These are phyloP conservation scores for Medicago arabica DNA, from an alignment of 306 rosid genomes.

Conservation along the genomic window DNA sequence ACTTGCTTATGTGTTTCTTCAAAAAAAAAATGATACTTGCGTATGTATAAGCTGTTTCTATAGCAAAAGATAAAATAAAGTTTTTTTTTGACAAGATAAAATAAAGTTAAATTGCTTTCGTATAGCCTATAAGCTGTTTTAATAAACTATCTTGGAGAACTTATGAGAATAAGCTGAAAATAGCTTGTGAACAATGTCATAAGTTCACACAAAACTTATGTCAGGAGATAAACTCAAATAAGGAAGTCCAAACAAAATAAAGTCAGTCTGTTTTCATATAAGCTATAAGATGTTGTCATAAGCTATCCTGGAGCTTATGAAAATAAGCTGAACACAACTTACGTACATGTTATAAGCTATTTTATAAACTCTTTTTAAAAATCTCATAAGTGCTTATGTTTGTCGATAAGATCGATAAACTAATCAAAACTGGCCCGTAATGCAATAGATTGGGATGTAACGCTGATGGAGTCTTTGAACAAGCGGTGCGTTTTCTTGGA, in stretches of 20 bases:
- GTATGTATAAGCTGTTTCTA: not conserved
- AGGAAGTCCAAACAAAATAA: too few species aligned
- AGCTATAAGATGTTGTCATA: not conserved
- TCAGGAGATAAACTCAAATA: too few species aligned
- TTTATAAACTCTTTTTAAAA: not conserved
- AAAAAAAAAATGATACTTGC: too few species aligned
- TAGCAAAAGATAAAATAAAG: not conserved
- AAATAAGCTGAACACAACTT: not conserved
- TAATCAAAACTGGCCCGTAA: not conserved
- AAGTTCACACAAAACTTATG: too few species aligned
- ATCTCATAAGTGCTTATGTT: not conserved
- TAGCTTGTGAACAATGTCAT: too few species aligned
- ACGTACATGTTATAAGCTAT: not conserved
- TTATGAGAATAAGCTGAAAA: too few species aligned
- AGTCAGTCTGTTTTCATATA: not conserved
- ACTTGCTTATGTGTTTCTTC: too few species aligned
- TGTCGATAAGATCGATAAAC: not conserved
- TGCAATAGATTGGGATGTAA: constrained; percentile 77
- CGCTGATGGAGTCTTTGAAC: constrained; percentile 82
- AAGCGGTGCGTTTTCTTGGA: constrained; percentile 90
- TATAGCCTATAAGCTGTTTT: too few species aligned
- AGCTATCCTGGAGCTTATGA: not conserved
- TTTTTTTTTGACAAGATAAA: too few species aligned
- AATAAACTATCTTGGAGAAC: too few species aligned
- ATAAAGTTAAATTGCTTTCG: too few species aligned